Base-by-base conservation (phyloP, 805 yeast genomes). In the Zygosaccharomyces bailii region DNA sequence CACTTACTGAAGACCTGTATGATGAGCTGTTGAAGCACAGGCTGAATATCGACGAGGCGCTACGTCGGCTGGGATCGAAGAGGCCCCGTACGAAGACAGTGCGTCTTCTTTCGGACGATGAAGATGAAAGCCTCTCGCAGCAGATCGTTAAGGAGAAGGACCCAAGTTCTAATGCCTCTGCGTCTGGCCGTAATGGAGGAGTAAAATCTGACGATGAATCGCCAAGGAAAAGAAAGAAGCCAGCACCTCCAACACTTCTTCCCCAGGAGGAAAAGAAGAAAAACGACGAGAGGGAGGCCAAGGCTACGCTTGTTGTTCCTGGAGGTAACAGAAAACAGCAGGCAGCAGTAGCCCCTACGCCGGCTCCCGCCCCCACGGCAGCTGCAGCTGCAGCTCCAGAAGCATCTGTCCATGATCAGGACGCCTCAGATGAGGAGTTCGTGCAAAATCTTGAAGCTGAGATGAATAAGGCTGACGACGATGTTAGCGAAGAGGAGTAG, bases 1-100 rank as follows among this genome's bases (percentile, higher is more conserved):
- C 68, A 4, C 49, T 65, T 42, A 65, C 69, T 5, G 69, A 65
- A 40, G 69, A 65, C 45, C 52, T 63, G 30, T 65, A 64, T 45
- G 69, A 65, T 43, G 66, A 63, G 35, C 48, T 65, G 27, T 39
- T 65, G 44, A 60, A 59, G 42, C 67, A 65, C 42, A 55, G 68
- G 31, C 53, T 59, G 39, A 63, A 64, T 44, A 65, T 65, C 25
- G 69, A 65, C 39, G 68, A 65, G 30, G 68, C 68, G 2, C 50
- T 65, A 45, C 60, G 66, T 47, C 49, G 67, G 39, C 51, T 63
- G 34, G 69, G 69, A 2, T 65, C 69, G 18, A 57, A 58, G 34
- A 54, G 69, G 45, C 58, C 66, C 8, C 51, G 59, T 30, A 61
- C 65, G 1, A 61, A 59, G 40, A 56, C 59, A n/a, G 58, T 62